Conservation (phyloP, 495 filamentous ascomycete species). For the Podospora conica region DNA sequence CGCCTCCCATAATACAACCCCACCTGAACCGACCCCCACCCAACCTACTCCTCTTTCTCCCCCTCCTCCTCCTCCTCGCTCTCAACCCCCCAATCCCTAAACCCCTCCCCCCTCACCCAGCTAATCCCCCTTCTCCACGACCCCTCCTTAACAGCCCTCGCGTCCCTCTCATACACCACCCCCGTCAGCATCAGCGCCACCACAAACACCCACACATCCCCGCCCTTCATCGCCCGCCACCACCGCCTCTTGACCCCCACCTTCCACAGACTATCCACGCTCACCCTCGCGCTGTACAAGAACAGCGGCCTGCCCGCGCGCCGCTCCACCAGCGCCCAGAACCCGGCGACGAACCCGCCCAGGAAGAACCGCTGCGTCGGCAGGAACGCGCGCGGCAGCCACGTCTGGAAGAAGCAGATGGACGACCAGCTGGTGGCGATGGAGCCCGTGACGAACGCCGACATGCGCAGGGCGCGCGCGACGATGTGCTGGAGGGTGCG, state of each 20-base stretch:
- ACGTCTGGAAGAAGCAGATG: slow-evolving; percentile 77
- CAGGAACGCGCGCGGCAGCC: slow-evolving; percentile 68
- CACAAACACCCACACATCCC: slow-evolving; percentile 79
- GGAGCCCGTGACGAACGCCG: slow-evolving; percentile 67
- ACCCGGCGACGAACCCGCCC: slow-evolving; percentile 74
- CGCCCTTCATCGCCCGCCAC: slow-evolving; percentile 73
- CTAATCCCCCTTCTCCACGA: slow-evolving; percentile 66
- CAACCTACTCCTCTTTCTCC: slow-evolving; percentile 1
- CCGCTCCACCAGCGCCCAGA: slow-evolving; percentile 71
- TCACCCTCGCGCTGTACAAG: slow-evolving; percentile 64
- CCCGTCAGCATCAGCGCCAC: slow-evolving; percentile 69
- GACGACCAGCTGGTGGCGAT: slow-evolving; percentile 79
- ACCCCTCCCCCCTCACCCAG: slow-evolving; percentile 60
- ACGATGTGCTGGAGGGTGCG: slow-evolving; percentile 58
- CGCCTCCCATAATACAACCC: too few relatives aligned
- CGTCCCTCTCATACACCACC: slow-evolving; percentile 67
- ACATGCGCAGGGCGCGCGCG: slow-evolving; percentile 57
- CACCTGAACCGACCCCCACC: too few relatives aligned
- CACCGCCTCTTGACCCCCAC: slow-evolving; percentile 77
- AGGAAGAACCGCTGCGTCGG: slow-evolving; percentile 81
- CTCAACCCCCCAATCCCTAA: slow-evolving; percentile 39
- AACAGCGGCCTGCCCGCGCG: slow-evolving; percentile 56
- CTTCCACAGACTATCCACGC: slow-evolving; percentile 81
- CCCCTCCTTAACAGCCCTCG: slow-evolving; percentile 58
- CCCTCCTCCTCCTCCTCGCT: slow-evolving; percentile 27